Evolutionary conservation across 2,329 filamentous ascomycete species (phyloP).

Genomic region (Talaromyces islandicus): DNA sequence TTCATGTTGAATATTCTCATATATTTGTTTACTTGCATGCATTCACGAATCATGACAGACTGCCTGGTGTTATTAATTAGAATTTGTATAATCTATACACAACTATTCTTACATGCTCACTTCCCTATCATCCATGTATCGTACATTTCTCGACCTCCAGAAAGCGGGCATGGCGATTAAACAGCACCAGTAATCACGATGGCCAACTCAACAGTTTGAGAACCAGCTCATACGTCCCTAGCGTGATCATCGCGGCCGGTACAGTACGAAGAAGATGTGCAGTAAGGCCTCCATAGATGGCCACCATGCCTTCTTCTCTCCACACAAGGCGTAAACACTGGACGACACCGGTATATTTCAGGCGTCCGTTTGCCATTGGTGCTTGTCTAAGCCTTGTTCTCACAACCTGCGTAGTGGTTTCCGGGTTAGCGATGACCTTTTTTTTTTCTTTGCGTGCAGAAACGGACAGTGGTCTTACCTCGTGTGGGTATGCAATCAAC

Average conservation of each 20-base stretch:
- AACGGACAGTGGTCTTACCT: background rate
- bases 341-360: constrained; percentile 30
- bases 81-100: background rate
- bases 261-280: constrained; percentile 31
- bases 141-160: background rate
- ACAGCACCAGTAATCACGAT: background rate
- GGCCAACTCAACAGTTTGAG: constrained; percentile 9
- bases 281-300: constrained; percentile 30
- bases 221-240: constrained; percentile 34
- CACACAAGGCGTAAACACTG: constrained; percentile 29
- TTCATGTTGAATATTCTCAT: background rate
- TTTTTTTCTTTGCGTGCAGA: too few relatives aligned
- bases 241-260: constrained; percentile 30
- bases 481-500: background rate
- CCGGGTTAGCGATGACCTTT: background rate
- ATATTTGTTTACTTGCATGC: background rate
- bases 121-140: background rate
- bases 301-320: constrained; percentile 30
- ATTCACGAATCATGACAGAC: background rate
- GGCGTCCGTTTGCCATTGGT: constrained; percentile 26
- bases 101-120: background rate
- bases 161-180: background rate
- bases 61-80: background rate
- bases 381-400: constrained; percentile 31
- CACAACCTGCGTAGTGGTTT: constrained; percentile 27